Percentiles rank a stretch among this genome's conserved stretches.
These are phyloP conservation scores for Penicillium egyptiacum DNA, from an alignment of 495 filamentous ascomycete species.

Conservation along the genomic window DNA sequence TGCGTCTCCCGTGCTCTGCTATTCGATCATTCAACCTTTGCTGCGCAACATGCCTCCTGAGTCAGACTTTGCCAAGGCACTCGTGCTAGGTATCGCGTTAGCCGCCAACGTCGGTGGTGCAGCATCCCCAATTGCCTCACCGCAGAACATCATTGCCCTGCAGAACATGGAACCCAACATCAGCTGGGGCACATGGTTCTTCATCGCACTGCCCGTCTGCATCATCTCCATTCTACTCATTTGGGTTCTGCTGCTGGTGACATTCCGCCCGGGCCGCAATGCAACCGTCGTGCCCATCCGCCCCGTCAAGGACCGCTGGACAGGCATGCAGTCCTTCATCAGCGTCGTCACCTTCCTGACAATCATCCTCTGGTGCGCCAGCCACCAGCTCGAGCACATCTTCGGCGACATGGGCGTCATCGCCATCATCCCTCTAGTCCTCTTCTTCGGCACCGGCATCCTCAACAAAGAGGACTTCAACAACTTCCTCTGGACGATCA, in stretches of 20 bases:
- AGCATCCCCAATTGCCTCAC: conserved; percentile 92
- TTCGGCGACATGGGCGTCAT: conserved; percentile 99
- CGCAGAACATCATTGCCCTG: conserved; percentile 95
- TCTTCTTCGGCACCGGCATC: conserved; percentile 97
- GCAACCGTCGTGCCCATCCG: conserved; percentile 92
- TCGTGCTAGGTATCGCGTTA: conserved; percentile 94
- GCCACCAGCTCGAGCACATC: conserved; percentile 78
- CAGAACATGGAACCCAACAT: conserved; percentile 90
- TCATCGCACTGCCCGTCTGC: conserved; percentile 89
- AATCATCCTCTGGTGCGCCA: conserved; percentile 89
- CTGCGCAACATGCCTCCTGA: conserved; percentile 88
- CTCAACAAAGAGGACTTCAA: conserved; percentile 99
- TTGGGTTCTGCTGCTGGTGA: conserved; percentile 80
- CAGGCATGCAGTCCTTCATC: conserved; percentile 92
- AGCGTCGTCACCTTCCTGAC: conserved; percentile 78
- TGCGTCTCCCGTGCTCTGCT: conserved; percentile 96
- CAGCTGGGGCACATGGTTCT: conserved; percentile 95
- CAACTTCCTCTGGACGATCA: conserved; percentile 99
- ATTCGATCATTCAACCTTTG: conserved; percentile 86
- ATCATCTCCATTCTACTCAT: conserved; percentile 85
- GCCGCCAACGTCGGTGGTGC: conserved; percentile 95
- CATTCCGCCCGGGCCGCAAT: conserved; percentile 79
- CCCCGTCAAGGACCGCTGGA: conserved; percentile 81
- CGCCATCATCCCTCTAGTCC: conserved; percentile 89
- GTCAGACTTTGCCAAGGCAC: conserved; percentile 88